Evolutionary conservation across 2,329 filamentous ascomycete genomes (phyloP).

Genomic region (Chrysoporthe cubensis): DNA sequence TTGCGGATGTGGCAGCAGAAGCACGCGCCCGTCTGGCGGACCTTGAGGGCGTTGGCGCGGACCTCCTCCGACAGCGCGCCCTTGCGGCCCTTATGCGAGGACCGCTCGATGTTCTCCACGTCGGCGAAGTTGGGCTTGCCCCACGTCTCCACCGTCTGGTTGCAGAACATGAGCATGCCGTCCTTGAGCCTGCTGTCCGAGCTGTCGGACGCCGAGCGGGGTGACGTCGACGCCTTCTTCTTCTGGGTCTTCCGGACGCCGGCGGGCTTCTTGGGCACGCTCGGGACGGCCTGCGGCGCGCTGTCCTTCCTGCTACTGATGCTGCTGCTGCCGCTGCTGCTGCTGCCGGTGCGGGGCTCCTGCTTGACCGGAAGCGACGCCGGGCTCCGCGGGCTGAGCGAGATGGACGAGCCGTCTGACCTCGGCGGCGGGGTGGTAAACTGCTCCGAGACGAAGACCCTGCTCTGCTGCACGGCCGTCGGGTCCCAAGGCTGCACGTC

Average conservation of each 20-base stretch:
- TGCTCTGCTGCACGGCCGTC: conserved; percentile 38
- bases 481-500: conserved; percentile 50
- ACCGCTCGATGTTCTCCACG: conserved; percentile 53
- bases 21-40: conserved; percentile 59
- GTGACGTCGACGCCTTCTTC: conserved; percentile 45
- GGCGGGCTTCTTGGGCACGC: conserved; percentile 12
- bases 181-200: conserved; percentile 55
- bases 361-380: conserved; percentile 34
- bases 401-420: conserved; percentile 21
- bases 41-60: conserved; percentile 58
- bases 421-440: conserved; percentile 34
- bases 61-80: conserved; percentile 58
- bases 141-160: conserved; percentile 37
- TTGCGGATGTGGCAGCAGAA: conserved; percentile 65
- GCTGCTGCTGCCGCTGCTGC: background rate
- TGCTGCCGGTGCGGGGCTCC: conserved; percentile 26
- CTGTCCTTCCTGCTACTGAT: conserved; percentile 8
- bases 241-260: conserved; percentile 30
- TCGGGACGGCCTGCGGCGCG: background rate
- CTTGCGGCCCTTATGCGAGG: conserved; percentile 59
- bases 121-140: conserved; percentile 59
- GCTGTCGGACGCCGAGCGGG: conserved; percentile 32
- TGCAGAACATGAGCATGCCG: conserved; percentile 58
- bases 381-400: conserved; percentile 33
- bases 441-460: conserved; percentile 45